These are phyloP conservation scores for Arthrobotrys musiformis DNA, from an alignment of 2,329 filamentous ascomycete species.

Conservation along the genomic window DNA sequence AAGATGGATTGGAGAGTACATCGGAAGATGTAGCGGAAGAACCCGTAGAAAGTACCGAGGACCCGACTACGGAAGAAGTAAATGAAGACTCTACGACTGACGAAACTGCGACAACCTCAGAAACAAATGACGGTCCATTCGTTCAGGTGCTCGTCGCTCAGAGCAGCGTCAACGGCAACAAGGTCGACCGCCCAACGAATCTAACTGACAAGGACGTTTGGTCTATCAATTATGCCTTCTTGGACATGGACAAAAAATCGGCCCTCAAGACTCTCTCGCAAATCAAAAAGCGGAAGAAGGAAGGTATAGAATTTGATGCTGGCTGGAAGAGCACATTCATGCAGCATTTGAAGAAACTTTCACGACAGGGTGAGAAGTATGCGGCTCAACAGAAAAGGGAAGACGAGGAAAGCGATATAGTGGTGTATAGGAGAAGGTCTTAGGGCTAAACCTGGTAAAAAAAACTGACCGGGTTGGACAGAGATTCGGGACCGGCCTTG, in stretches of 20 bases:
- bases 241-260: slow-evolving; percentile 38
- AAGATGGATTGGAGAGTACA: too few species aligned
- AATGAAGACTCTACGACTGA: not conserved
- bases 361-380: slow-evolving; percentile 27
- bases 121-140: not conserved
- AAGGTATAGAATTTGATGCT: slow-evolving; percentile 45
- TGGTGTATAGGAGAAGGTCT: slow-evolving; percentile 35
- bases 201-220: slow-evolving; percentile 28
- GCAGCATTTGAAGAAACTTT: slow-evolving; percentile 35
- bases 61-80: not conserved
- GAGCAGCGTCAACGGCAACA: slow-evolving; percentile 34
- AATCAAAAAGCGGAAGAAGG: slow-evolving; percentile 48
- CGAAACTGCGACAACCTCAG: not conserved
- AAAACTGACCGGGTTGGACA: too few species aligned
- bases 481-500: not conserved
- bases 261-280: slow-evolving; percentile 24
- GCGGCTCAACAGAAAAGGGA: slow-evolving; percentile 32
- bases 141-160: slow-evolving; percentile 49
- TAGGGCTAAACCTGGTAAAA: too few species aligned
- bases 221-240: slow-evolving; percentile 48
- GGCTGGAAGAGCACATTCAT: slow-evolving; percentile 38
- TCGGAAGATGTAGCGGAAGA: too few species aligned
- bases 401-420: slow-evolving; percentile 32
- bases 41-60: not conserved
- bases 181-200: slow-evolving; percentile 25